Percentiles rank a stretch among this genome's conserved stretches.
Conservation (phyloP, 108 stramenopile species). For the Skeletonema grethae region DNA sequence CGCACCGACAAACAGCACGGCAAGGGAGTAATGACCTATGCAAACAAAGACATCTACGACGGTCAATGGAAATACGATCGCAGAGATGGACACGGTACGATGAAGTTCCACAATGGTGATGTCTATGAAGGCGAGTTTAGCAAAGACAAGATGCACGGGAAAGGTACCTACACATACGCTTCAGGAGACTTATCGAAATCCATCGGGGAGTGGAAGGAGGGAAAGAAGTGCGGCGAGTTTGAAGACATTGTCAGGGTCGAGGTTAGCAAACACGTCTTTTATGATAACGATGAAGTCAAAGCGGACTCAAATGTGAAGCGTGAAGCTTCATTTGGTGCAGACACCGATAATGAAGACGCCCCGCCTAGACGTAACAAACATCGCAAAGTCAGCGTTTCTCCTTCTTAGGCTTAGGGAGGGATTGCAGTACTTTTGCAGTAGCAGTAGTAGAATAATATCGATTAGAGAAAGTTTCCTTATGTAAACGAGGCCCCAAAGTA, state of each 20-base stretch:
- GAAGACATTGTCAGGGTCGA: not conserved
- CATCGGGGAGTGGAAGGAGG: conserved; percentile 35
- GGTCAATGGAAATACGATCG: conserved; percentile 51
- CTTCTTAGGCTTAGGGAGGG: too few species aligned
- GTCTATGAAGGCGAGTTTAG: conserved; percentile 34
- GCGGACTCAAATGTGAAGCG: not conserved
- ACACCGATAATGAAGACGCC: too few species aligned
- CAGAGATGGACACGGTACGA: conserved; percentile 34
- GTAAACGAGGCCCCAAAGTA: too few species aligned
- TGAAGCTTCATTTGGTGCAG: not conserved
- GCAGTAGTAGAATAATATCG: too few species aligned
- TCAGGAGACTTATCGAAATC: not conserved
- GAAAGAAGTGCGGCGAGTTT: conserved; percentile 37
- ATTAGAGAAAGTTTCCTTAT: too few species aligned
- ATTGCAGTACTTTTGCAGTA: too few species aligned
- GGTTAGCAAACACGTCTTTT: not conserved
- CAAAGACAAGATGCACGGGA: conserved; percentile 24
- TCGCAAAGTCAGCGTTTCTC: too few species aligned
- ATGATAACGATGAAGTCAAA: not conserved
- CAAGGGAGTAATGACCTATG: conserved; percentile 28
- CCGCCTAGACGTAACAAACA: too few species aligned
- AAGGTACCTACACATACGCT: conserved; percentile 18
- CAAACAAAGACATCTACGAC: conserved; percentile 40
- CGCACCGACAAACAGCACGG: conserved; percentile 25
- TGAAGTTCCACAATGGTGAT: conserved; percentile 36